A percentile compares a stretch with the other conserved stretches of the same genome.
Conservation (phyloP, 305 asterid genomes). For the Fraxinus greggii region DNA sequence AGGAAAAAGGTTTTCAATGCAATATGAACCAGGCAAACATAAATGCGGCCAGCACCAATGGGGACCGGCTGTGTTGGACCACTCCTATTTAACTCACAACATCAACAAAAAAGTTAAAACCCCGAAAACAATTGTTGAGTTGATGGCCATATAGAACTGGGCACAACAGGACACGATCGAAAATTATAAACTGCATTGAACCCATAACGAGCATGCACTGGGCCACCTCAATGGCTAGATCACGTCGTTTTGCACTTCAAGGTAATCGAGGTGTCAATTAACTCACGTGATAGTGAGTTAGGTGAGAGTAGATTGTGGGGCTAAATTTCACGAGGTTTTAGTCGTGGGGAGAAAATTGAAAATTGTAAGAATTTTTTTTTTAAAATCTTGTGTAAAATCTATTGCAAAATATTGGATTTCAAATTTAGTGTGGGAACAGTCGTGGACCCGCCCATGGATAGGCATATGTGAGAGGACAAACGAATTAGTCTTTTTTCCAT, state of each 20-base stretch:
- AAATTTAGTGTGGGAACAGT: too few species aligned
- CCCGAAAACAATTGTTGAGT: not conserved
- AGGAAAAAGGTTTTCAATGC: not conserved
- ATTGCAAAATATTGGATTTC: too few species aligned
- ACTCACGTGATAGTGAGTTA: not conserved
- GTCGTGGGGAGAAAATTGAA: too few species aligned
- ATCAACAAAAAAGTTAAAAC: not conserved
- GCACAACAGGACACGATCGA: not conserved
- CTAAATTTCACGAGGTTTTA: too few species aligned
- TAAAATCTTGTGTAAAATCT: too few species aligned
- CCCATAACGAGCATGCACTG: not conserved
- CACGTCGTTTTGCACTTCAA: not conserved
- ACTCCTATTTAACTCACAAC: not conserved
- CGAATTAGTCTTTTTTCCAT: not conserved
- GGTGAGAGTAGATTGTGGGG: too few species aligned
- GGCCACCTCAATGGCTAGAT: not conserved
- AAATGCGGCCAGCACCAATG: not conserved
- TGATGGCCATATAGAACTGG: not conserved
- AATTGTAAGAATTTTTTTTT: too few species aligned
- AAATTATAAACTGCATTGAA: not conserved
- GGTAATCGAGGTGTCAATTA: not conserved
- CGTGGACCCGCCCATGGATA: not conserved
- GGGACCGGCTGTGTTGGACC: not conserved
- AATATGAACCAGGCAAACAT: not conserved
- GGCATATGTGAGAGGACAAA: not conserved